Base-by-base conservation (phyloP, 2,329 filamentous ascomycete genomes). In the Trichoderma sp. region DNA sequence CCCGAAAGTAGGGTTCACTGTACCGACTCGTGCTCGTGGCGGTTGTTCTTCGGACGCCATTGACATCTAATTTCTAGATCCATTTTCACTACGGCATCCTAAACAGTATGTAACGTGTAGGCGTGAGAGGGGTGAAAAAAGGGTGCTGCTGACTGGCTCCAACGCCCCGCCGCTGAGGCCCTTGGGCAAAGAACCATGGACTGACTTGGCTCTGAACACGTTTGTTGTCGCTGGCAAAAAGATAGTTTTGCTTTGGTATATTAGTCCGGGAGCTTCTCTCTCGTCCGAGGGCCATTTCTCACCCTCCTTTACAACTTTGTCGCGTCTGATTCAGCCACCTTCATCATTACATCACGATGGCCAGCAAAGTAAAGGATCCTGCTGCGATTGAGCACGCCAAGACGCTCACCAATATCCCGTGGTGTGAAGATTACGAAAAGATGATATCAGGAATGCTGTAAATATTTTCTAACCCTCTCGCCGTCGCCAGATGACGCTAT, bases 391-490 rank as follows among this genome's bases (percentile, higher is more conserved):
- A 79, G 58, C 77, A 79, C 31, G 85, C 86, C 19, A 84, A 80
- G 72, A 80, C 79, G 40, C 76, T 88, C 13, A 78, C 82, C 11
- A 82, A 88, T 70, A 79, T 85, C 1, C 87, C 86, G 0, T 86
- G 84, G 81, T 85, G 85, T 70, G 87, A 89, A 8, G 84, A 89
- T 70, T 90, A 89, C 66, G 86, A 89, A 74, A 87, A 85, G 74
- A 89, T 90, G 87, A 86, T 90, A 59, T 89, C 86, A 0, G 87
- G 87, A 33, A 86, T 89, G 80, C 80, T 89, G 86, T 87, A 76
- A 72, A 82, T 43, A 21, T 49, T 52, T 49, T 29, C 53, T 3
- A 43, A 5, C 24, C 64, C 40, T 31, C 24, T 55, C 24, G 29
- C 27, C 37, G n/a, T n/a, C 40, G 13, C 16, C 33, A 5, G 13